Conservation (phyloP, 1,284 basidiomycete species). For the Papiliotrema terrestris region DNA sequence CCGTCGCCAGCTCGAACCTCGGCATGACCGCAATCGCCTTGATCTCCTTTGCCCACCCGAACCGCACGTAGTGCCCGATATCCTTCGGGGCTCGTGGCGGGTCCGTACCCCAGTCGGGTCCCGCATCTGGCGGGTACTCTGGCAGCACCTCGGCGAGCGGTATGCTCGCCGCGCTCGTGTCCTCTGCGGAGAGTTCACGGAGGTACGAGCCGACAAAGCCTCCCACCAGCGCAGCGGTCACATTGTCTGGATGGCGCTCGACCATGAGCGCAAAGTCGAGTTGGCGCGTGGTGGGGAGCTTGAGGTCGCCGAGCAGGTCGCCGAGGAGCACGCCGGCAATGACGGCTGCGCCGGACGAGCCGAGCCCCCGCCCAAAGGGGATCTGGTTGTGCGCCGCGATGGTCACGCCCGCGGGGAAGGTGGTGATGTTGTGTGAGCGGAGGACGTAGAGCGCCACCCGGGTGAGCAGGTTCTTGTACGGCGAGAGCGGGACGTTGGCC, state of each 20-base stretch:
- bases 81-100: slow-evolving; percentile 84
- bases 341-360: slow-evolving; percentile 96
- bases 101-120: slow-evolving; percentile 80
- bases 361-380: slow-evolving; percentile 94
- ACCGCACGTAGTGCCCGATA: slow-evolving; percentile 92
- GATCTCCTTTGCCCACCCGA: slow-evolving; percentile 81
- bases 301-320: slow-evolving; percentile 72
- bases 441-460: slow-evolving; percentile 96
- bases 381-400: slow-evolving; percentile 89
- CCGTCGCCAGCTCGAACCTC: slow-evolving; percentile 93
- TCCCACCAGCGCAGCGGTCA: slow-evolving; percentile 93
- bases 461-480: slow-evolving; percentile 97
- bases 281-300: slow-evolving; percentile 67
- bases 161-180: slow-evolving; percentile 75
- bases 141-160: slow-evolving; percentile 95
- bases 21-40: slow-evolving; percentile 95
- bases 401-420: slow-evolving; percentile 68
- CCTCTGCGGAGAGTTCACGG: slow-evolving; percentile 70
- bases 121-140: slow-evolving; percentile 90
- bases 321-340: slow-evolving; percentile 92
- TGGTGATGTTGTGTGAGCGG: slow-evolving; percentile 70
- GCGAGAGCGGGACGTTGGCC: slow-evolving; percentile 83
- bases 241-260: slow-evolving; percentile 98
- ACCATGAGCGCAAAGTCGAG: slow-evolving; percentile 99
- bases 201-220: slow-evolving; percentile 99